Base-by-base conservation (phyloP, 805 yeast species). In the Geotrichum ghanense region DNA sequence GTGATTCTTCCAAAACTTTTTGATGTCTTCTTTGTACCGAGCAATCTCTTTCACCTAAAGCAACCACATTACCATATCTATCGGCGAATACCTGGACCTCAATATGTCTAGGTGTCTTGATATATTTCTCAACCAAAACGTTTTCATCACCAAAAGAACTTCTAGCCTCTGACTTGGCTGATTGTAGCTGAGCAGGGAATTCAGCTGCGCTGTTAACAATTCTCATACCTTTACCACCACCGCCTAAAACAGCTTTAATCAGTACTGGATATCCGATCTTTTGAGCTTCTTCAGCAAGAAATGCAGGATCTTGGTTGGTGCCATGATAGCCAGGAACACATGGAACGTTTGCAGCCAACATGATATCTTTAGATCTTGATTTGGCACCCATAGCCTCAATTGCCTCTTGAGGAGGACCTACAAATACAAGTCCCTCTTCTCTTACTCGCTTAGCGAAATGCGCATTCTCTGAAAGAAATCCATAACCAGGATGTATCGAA, bases 221-320 rank as follows among this genome's bases (percentile, higher is more conserved):
- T 53, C 76, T 74, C 61, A 74, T 68, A 20, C 79, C 79, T 52
- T 73, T 74, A 49, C 79, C 79, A 50, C 79, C 79, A 42, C 79
- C 79, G 49, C 79, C 79, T 16, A 77, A 74, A 39, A 77, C 75
- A 3, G 78, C 74, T 56, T 74, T 74, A 43, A 74, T 76, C 67
- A 74, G 72, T 14, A 74, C 72, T 9, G 79, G 79, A 52, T 74
- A 74, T n/a, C 52, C 53, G 41, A 60, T 60, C 42, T 56, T 50
- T n/a, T 51, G 51, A 10, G 64, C 63, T 47, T 56, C 47, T 24
- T 47, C 43, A 16, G 52, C 55, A 17, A 59, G 50, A 44, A 55
- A 60, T 6, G 45, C 48, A 5, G 53, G 50, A 34, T 59, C 61
- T 50, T 60, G 63, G 44, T 60, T 59, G 20, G 52, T 44, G 2